phyloP scores from a whole-genome alignment of 1,284 basidiomycete species.

The Papiliotrema laurentii region DNA sequence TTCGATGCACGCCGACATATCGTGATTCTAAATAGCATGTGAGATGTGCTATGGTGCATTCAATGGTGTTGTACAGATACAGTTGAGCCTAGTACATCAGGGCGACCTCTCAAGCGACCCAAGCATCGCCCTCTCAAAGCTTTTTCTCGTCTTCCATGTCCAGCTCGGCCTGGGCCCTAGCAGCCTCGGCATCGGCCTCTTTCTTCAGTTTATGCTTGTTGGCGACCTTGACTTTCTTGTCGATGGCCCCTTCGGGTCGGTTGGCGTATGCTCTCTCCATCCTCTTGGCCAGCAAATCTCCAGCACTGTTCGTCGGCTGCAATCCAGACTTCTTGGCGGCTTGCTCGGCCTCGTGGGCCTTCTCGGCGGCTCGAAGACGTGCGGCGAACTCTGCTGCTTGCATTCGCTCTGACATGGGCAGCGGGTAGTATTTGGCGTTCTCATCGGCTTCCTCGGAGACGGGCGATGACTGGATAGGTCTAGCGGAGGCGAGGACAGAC shows the following conservation, averaged over 20 bases:
- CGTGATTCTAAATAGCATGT: no score
- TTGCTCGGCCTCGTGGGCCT: constrained; percentile 35
- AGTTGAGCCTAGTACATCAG: no score
- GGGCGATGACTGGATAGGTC: no score
- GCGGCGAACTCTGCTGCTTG: constrained; percentile 28
- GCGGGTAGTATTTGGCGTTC: constrained; percentile 2
- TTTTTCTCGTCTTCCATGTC: no score
- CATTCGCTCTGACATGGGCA: constrained; percentile 4
- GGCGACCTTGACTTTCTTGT: not conserved
- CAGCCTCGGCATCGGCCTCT: not conserved
- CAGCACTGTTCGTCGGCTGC: not conserved
- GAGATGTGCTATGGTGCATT: no score
- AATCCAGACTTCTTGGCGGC: constrained; percentile 13
- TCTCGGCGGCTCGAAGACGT: constrained; percentile 42
- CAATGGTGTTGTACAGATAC: no score
- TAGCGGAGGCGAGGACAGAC: not conserved
- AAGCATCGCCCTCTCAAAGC: no score
- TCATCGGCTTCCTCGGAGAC: not conserved
- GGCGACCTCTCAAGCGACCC: no score
- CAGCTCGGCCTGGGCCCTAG: no score
- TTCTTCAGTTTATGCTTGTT: constrained; percentile 3
- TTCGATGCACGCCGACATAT: no score
- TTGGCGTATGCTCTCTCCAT: constrained; percentile 2
- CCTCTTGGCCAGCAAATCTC: not conserved
- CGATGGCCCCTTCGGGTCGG: not conserved